Evolutionary conservation across 176 grass and related monocot genomes (phyloP).

Genomic region (Triticum urartu): DNA sequence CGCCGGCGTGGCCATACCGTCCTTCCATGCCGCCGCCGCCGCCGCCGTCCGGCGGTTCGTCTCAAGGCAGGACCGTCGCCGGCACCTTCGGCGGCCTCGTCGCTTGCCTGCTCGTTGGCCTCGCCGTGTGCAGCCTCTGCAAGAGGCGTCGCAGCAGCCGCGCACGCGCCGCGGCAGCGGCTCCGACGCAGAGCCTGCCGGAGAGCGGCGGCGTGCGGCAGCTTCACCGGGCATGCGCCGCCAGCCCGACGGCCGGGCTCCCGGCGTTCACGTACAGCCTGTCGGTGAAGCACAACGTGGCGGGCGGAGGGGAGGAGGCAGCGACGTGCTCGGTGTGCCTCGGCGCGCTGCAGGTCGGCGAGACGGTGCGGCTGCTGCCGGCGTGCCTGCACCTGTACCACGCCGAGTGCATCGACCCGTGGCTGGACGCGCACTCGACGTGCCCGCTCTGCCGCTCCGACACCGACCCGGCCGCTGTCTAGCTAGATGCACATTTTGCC

Average conservation of each 20-base stretch:
- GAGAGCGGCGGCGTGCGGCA: not conserved
- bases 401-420: conserved; percentile 39
- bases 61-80: not conserved
- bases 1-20: not conserved
- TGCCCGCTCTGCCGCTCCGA: conserved; percentile 38
- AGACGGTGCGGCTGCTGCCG: conserved; percentile 44
- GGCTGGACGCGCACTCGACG: conserved; percentile 43
- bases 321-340: conserved; percentile 45
- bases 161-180: no score
- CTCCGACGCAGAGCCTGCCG: not conserved
- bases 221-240: not conserved
- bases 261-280: conserved; percentile 30
- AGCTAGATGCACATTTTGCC: not conserved
- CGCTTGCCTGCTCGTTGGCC: not conserved
- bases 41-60: not conserved
- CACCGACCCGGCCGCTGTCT: not conserved
- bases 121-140: conserved; percentile 24
- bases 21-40: not conserved
- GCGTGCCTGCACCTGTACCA: conserved; percentile 50
- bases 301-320: not conserved
- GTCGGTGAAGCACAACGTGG: conserved; percentile 15
- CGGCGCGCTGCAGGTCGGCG: conserved; percentile 23
- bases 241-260: not conserved
- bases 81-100: not conserved
- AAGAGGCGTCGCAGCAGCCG: not conserved